These are phyloP conservation scores for Neonectria sp. DNA, from an alignment of 2,329 filamentous ascomycete genomes.

Conservation along the genomic window DNA sequence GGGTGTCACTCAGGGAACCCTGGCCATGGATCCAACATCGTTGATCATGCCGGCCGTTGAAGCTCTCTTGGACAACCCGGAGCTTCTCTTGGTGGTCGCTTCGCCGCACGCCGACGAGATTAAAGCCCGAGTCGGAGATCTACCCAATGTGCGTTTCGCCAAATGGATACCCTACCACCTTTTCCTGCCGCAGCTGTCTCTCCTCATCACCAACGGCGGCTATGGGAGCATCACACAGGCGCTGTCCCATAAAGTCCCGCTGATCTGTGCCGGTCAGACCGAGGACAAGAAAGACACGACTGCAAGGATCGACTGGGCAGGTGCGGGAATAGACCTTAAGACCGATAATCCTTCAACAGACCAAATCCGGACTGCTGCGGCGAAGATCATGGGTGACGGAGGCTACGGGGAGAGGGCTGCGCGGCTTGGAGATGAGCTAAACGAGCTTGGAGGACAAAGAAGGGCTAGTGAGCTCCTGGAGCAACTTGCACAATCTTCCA, in stretches of 20 bases:
- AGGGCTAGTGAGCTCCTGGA: conserved; percentile 48
- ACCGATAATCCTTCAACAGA: conserved; percentile 51
- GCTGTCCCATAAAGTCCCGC: conserved; percentile 52
- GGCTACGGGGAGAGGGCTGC: conserved; percentile 43
- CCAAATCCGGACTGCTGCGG: conserved; percentile 46
- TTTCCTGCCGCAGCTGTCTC: conserved; percentile 51
- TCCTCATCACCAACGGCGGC: conserved; percentile 56
- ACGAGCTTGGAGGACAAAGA: conserved; percentile 46
- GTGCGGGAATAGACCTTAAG: conserved; percentile 54
- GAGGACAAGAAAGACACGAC: conserved; percentile 57
- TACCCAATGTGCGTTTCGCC: conserved; percentile 50
- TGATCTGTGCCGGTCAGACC: conserved; percentile 55
- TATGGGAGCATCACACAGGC: conserved; percentile 57
- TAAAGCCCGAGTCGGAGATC: conserved; percentile 35
- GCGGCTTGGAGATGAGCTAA: conserved; percentile 46
- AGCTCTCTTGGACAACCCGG: conserved; percentile 48
- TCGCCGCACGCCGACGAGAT: conserved; percentile 51
- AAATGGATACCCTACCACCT: conserved; percentile 55
- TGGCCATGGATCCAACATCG: conserved; percentile 54
- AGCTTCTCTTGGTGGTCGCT: conserved; percentile 52
- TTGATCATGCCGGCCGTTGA: conserved; percentile 56
- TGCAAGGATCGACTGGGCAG: conserved; percentile 51
- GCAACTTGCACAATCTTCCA: conserved; percentile 37
- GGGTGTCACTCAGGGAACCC: conserved; percentile 57
- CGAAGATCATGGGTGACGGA: conserved; percentile 43